A percentile compares a stretch with the other conserved stretches of the same genome.
These are phyloP conservation scores for Sugiyamaella smithiae DNA, from an alignment of 805 yeast genomes.

Conservation along the genomic window DNA sequence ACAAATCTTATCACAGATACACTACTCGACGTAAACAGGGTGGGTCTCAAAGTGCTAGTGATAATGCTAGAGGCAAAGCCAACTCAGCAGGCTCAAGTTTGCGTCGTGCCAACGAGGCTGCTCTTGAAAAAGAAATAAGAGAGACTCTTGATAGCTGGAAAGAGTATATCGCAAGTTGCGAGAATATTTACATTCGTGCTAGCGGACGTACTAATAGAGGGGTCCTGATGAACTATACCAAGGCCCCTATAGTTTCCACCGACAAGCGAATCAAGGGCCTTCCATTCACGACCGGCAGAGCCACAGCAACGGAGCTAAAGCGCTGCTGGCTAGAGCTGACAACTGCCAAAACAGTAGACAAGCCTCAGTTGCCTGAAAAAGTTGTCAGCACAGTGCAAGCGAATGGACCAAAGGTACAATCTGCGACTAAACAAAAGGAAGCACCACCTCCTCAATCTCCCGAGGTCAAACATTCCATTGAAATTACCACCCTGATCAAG, in stretches of 20 bases:
- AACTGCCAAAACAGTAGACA: constrained; percentile 50
- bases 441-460: constrained; percentile 24
- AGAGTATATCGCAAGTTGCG: constrained; percentile 52
- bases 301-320: constrained; percentile 76
- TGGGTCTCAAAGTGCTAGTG: constrained; percentile 92
- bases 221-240: constrained; percentile 59
- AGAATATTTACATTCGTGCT: constrained; percentile 74
- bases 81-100: constrained; percentile 92
- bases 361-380: constrained; percentile 20
- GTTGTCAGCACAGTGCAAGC: neutral
- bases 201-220: constrained; percentile 67
- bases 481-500: constrained; percentile 57
- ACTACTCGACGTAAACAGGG: constrained; percentile 97
- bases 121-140: constrained; percentile 73
- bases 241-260: constrained; percentile 49
- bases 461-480: constrained; percentile 53
- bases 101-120: constrained; percentile 86
- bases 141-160: constrained; percentile 68
- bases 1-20: constrained; percentile 89
- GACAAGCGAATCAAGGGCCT: constrained; percentile 67
- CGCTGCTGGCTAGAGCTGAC: constrained; percentile 80
- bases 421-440: too few species aligned
- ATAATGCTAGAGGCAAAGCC: constrained; percentile 90
- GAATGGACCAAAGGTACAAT: constrained; percentile 18
- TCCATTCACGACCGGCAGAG: constrained; percentile 89